Base-by-base conservation (phyloP, 108 stramenopile species). In the Parmales sp. region DNA sequence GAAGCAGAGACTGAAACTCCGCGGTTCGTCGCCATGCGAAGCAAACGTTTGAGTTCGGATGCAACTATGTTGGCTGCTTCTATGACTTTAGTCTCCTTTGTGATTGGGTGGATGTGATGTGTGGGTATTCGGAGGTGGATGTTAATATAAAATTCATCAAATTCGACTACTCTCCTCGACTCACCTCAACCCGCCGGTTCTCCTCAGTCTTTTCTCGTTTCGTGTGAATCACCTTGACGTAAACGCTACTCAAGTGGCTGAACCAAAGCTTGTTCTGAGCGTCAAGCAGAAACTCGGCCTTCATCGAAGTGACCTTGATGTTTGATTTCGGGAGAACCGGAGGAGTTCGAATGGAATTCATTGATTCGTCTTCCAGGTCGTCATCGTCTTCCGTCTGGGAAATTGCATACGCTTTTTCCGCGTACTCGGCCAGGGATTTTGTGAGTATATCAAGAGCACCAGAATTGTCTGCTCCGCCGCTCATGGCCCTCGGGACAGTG, bases 11-110 rank as follows among this genome's bases (percentile, higher is more conserved):
- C 16, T 18, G 31, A 2, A 1, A 69, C 63, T 31, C 69, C 69
- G 0, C 69, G 22, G 3, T 50, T 51, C 6, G 1, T 1, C 25
- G 51, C 69, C 60, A 64, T 38, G 39, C 11, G 26, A 1, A 69
- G 69, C 37, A 69, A 38, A 0, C 63, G 44, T 34, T 34, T 29
- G 3, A 69, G 43, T 38, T 69, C 69, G 19, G 37, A n/a, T 7
- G 46, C 69, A 3, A 49, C 69, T 13, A n/a, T 18, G 26, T 34
- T 19, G 11, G 69, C 51, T 16, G 48, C 51, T 23, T 67, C 66
- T 45, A 29, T 28, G 45, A 45, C 25, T 6, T 31, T 48, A n/a
- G 44, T 20, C 45, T 44, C 66, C 39, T n/a, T n/a, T n/a, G n/a
- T n/a, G n/a, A n/a, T n/a, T n/a, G n/a, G n/a, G n/a, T n/a, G n/a